phyloP scores from a whole-genome alignment of 2,329 filamentous ascomycete genomes.

The Cladosporium phlei region DNA sequence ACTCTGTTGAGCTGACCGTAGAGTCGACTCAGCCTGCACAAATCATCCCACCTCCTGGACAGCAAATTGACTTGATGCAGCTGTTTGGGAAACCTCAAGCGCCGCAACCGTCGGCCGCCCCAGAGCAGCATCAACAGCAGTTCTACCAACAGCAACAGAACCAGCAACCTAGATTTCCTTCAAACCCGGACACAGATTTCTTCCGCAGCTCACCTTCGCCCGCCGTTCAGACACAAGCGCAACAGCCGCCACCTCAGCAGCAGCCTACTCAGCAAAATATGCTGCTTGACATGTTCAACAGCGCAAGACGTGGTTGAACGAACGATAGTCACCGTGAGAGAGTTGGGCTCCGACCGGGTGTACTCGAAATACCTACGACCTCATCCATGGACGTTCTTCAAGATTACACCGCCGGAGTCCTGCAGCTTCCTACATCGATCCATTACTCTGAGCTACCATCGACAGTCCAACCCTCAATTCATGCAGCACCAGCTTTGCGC shows the following conservation, averaged over 20 bases:
- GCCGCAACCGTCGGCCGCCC: too few species aligned
- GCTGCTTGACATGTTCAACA: conserved; percentile 28
- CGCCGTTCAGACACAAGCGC: conserved; percentile 10
- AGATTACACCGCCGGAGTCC: too few species aligned
- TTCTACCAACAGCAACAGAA: background rate
- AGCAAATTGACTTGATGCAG: conserved; percentile 23
- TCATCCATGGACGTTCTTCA: too few species aligned
- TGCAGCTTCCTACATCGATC: too few species aligned
- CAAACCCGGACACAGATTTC: conserved; percentile 25
- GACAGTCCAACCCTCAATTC: too few species aligned
- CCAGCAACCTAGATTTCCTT: conserved; percentile 15
- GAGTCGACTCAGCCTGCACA: conserved; percentile 16
- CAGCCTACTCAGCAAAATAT: conserved; percentile 21
- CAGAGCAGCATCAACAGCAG: background rate
- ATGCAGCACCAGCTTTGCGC: conserved; percentile 15
- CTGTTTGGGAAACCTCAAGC: conserved; percentile 21
- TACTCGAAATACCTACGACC: too few species aligned
- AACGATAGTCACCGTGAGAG: too few species aligned
- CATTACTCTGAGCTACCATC: too few species aligned
- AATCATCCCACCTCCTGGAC: conserved; percentile 10
- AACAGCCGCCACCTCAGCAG: conserved; percentile 10
- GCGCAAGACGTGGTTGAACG: conserved; percentile 13
- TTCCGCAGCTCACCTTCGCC: conserved; percentile 18
- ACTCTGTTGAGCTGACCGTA: background rate
- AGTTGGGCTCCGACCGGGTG: too few species aligned